These are phyloP conservation scores for Melaleuca alternifolia DNA, from an alignment of 345 rosid species.

Conservation along the genomic window DNA sequence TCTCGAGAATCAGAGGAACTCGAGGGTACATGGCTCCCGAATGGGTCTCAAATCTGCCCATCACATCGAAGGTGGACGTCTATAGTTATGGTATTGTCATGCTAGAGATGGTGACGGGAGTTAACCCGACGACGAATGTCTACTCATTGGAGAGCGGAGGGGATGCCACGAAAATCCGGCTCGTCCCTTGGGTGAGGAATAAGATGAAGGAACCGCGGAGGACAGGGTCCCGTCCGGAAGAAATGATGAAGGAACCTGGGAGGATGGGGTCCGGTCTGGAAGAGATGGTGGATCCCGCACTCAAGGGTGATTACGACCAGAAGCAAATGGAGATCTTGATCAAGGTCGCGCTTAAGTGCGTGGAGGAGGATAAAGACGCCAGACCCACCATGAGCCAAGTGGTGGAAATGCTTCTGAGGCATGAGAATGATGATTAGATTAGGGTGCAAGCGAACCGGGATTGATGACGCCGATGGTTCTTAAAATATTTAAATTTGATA, in stretches of 20 bases:
- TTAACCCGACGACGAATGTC: background rate
- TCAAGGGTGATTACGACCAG: background rate
- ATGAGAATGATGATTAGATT: background rate
- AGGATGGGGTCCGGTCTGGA: background rate
- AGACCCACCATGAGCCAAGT: constrained; percentile 24
- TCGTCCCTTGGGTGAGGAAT: constrained; percentile 17
- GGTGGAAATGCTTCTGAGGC: constrained; percentile 10
- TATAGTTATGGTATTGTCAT: constrained; percentile 32
- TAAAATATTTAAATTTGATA: background rate
- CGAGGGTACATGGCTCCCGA: constrained; percentile 18
- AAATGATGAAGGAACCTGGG: constrained; percentile 3
- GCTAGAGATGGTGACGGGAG: constrained; percentile 27
- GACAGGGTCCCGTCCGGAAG: background rate
- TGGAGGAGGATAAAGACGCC: constrained; percentile 19
- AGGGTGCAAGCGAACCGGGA: background rate
- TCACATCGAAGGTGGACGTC: constrained; percentile 20
- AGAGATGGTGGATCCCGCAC: constrained; percentile 13
- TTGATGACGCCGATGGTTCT: background rate
- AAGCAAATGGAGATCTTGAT: constrained; percentile 10
- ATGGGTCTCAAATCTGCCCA: constrained; percentile 9
- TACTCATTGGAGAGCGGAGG: background rate
- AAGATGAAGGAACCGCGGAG: background rate
- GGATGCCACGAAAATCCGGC: constrained; percentile 1
- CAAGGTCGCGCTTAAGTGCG: constrained; percentile 15
- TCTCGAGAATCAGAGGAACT: constrained; percentile 15